Conservation (phyloP, 139 green algal genomes). For the Nannochloris sp. region DNA sequence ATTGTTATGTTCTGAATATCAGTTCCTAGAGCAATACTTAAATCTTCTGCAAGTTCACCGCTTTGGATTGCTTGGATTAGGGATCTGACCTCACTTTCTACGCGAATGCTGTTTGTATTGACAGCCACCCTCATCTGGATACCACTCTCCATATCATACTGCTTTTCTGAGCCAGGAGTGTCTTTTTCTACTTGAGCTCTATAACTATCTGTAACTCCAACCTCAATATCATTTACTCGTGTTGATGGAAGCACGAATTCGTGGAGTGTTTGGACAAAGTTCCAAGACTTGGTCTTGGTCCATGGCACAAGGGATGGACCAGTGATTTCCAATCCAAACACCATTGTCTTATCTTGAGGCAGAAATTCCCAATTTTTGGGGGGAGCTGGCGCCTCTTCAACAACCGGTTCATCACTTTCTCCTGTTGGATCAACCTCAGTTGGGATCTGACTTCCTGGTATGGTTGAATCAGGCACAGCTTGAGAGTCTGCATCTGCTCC, state of each 20-base stretch:
- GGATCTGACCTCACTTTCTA: slow-evolving; percentile 10
- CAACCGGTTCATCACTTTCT: neutral
- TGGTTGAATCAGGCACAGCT: too few relatives aligned
- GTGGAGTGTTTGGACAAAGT: neutral
- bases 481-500: too few relatives aligned
- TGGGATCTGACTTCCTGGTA: neutral
- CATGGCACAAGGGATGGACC: slow-evolving; percentile 6
- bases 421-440: neutral
- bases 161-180: neutral
- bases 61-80: slow-evolving; percentile 1
- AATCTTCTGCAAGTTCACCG: slow-evolving; percentile 5
- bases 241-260: slow-evolving; percentile 2
- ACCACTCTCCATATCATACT: neutral
- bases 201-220: neutral
- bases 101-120: slow-evolving; percentile 10
- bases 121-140: slow-evolving; percentile 4
- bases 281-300: slow-evolving; percentile 12
- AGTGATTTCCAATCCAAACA: slow-evolving; percentile 5
- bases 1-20: slow-evolving; percentile 7
- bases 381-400: neutral
- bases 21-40: slow-evolving; percentile 6
- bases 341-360: slow-evolving; percentile 8
- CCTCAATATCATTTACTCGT: slow-evolving; percentile 8
- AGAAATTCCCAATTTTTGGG: slow-evolving; percentile 5
- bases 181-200: neutral